phyloP scores from a whole-genome alignment of 495 filamentous ascomycete genomes.

The Penicillium taxi region DNA sequence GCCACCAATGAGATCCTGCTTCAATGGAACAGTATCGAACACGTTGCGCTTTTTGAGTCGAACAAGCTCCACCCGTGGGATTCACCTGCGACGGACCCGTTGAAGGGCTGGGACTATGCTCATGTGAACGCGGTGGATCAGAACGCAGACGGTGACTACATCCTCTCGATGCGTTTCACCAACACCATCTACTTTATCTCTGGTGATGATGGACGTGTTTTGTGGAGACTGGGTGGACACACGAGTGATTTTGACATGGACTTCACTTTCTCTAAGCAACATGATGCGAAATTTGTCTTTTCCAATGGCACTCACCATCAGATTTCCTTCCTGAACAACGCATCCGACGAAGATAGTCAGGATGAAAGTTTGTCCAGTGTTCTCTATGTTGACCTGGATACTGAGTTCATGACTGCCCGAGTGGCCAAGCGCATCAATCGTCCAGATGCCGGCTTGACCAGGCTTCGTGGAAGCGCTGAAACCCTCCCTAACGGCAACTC shows the following conservation, averaged over 20 bases:
- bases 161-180: conserved; percentile 51
- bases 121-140: conserved; percentile 40
- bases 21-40: conserved; percentile 41
- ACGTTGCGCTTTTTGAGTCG: conserved; percentile 34
- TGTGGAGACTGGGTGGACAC: conserved; percentile 51
- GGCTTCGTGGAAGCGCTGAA: conserved; percentile 54
- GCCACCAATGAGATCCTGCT: conserved; percentile 37
- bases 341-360: conserved; percentile 33
- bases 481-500: conserved; percentile 47
- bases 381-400: conserved; percentile 47
- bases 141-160: conserved; percentile 44
- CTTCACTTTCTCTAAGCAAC: conserved; percentile 53
- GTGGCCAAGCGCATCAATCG: conserved; percentile 34
- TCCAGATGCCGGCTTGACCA: conserved; percentile 43
- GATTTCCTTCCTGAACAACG: conserved; percentile 51
- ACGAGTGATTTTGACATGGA: conserved; percentile 35
- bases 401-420: conserved; percentile 37
- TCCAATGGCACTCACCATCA: conserved; percentile 43
- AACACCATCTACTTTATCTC: conserved; percentile 51
- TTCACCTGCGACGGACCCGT: background rate
- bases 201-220: conserved; percentile 45
- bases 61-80: conserved; percentile 40
- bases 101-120: conserved; percentile 35
- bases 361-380: conserved; percentile 42
- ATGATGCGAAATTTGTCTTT: conserved; percentile 49